A percentile compares a stretch with the other conserved stretches of the same genome.
Conservation (phyloP, 352 stramenopile species). For the Phytophthora macrochlamydospora region DNA sequence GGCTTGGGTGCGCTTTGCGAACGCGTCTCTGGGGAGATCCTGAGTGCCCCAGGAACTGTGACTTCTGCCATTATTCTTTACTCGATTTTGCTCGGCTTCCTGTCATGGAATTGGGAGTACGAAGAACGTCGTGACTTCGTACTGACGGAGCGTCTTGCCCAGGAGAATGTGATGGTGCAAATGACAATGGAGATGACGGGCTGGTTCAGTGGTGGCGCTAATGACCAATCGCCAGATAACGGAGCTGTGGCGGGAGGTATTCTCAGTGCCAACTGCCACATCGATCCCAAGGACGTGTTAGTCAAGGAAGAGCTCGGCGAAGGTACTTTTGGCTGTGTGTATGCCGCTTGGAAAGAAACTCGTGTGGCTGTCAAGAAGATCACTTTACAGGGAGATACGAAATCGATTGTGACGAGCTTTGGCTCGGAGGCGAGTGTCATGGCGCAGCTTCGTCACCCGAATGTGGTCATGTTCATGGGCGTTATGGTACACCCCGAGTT, state of each 20-base stretch:
- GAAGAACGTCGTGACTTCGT: constrained; percentile 88
- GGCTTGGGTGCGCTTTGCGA: constrained; percentile 66
- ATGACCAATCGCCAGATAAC: constrained; percentile 51
- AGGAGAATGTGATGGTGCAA: constrained; percentile 88
- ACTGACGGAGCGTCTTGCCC: constrained; percentile 76
- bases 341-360: constrained; percentile 85
- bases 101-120: constrained; percentile 90
- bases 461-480: constrained; percentile 92
- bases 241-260: constrained; percentile 47
- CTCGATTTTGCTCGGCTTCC: constrained; percentile 78
- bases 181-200: constrained; percentile 91
- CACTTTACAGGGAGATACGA: constrained; percentile 75
- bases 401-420: constrained; percentile 85
- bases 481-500: constrained; percentile 89
- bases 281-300: constrained; percentile 82
- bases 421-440: constrained; percentile 84
- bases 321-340: constrained; percentile 80
- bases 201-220: constrained; percentile 83
- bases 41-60: constrained; percentile 73
- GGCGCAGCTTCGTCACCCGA: constrained; percentile 82
- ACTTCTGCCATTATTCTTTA: constrained; percentile 77
- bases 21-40: constrained; percentile 27
- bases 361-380: constrained; percentile 88
- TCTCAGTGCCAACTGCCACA: constrained; percentile 83
- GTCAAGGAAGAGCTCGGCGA: constrained; percentile 81